Evolutionary conservation across 345 rosid genomes (phyloP), one percentile per base, ranked within the genome.

Genomic region (Carallia pectinifolia): DNA sequence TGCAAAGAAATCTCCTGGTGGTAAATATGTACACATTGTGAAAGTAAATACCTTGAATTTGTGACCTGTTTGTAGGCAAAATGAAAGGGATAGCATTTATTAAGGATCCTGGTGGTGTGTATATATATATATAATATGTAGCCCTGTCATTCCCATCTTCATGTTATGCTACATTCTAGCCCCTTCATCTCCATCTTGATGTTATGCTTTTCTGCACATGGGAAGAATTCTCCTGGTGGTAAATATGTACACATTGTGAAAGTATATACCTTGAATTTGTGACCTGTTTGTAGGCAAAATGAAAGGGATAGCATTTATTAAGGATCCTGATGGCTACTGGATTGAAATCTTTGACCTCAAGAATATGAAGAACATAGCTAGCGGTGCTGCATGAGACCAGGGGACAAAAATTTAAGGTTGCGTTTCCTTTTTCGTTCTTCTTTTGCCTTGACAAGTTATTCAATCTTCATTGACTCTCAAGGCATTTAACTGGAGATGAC

Each of bases 321-420:
- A 90, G 87, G 99, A 92, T 85, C 99, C 98, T 64, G 98, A 92
- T 84, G 94, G 97, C 80, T 88, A 95, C 75, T 89, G 97, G 97
- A 92, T 89, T 52, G 97, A 95, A 82, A 92, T 95, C 83, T 92
- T 92, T 63, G 96, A 95, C 76, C 87, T 86, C 69, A 85, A 83
- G 64, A 83, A 76, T 61, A 88, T 89, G 34, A 85, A 87, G 40
- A 77, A 70, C 44, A 40, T 71, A 18, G 2, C 85, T 6, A 75
- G 13, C 34, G 4, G 36, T 53, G 84, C 80, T 69, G 81, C 84
- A 69, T 91, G 87, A 89, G 39, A 70, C 38, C 17, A 38, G 8
- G 29, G 37, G 1, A 15, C 12, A 52, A 27, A 36, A 27, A 7
- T n/a, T 31, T 34, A 7, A 30, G 60, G 54, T 62, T 40, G 62